These are phyloP conservation scores for Ogataea salicorniae DNA, from an alignment of 805 yeast genomes.

Conservation along the genomic window DNA sequence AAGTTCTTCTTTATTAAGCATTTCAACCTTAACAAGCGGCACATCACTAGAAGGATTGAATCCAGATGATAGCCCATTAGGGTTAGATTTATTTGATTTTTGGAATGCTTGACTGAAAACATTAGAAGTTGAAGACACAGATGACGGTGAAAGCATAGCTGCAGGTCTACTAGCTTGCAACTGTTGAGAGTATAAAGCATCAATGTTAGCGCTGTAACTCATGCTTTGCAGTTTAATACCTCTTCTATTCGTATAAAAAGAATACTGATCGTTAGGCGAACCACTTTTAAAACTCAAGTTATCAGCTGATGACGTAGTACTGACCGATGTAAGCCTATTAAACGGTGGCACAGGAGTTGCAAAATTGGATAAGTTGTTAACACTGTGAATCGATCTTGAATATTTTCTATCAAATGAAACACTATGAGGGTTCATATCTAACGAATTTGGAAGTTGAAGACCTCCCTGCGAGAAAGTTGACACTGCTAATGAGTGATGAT, in stretches of 20 bases:
- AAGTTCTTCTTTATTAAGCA: constrained; percentile 39
- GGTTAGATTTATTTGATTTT: constrained; percentile 6
- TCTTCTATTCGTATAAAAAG: constrained; percentile 23
- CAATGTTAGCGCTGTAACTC: neutral
- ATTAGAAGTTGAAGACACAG: constrained; percentile 17
- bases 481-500: neutral
- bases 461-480: constrained; percentile 1
- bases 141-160: constrained; percentile 1
- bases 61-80: too few relatives aligned
- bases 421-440: constrained; percentile 1
- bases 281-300: constrained; percentile 20
- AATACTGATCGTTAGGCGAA: constrained; percentile 25
- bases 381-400: constrained; percentile 11
- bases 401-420: constrained; percentile 16
- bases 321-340: constrained; percentile 19
- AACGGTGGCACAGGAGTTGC: constrained; percentile 7
- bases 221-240: constrained; percentile 21
- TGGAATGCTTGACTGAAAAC: constrained; percentile 23
- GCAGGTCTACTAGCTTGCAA: neutral
- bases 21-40: constrained; percentile 38
- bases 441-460: neutral
- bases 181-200: neutral
- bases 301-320: constrained; percentile 23
- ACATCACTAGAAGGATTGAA: neutral
- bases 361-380: constrained; percentile 6